Evolutionary conservation across 495 filamentous ascomycete genomes (phyloP), one percentile per base, ranked within the genome.

Genomic region (Neurospora sp.): DNA sequence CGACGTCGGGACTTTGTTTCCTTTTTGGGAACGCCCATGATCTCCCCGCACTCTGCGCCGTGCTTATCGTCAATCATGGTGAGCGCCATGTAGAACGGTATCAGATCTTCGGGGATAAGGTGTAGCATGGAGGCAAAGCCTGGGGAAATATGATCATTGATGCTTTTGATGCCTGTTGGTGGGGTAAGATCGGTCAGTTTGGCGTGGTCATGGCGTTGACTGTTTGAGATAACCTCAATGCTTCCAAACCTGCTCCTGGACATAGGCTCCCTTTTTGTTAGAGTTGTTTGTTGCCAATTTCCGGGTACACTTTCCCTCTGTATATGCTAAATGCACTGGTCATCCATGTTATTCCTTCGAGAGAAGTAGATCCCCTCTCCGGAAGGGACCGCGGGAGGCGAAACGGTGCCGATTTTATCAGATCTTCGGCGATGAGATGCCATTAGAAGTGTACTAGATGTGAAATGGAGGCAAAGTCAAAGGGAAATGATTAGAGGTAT

Each of bases 1-100:
- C 12, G 5, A 62, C 12, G 20, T 72, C 75, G 59, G 75, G 75
- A 75, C 73, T 75, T 77, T 75, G 16, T 77, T 62, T 66, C 75
- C 72, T 23, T 4, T 72, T 77, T 66, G 71, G 75, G 75, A 23
- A 72, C 23, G 23, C 23, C 12, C 10, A 20, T 62, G 23, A 31
- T 59, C 48, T 59, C n/a, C 48, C 48, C 48, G 23, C 48, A 62
- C 12, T 62, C 23, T 62, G 54, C 23, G 54, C 23, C 48, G 12
- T 31, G 0, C 48, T 59, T 59, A 59, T 59, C 48, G 48, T 5
- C 54, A 62, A 62, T 23, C 20, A 54, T 5, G 46, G n/a, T 54
- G 44, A 42, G 8, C 0, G 7, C 4, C 12, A 40, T 42, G 9
- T 18, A 27, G 23, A 59, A 14, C 20, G 48, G 10, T 27, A 59